These are phyloP conservation scores for Globomyces pollinis-pini DNA, from an alignment of 192 early-diverging fungal genomes.

Conservation along the genomic window DNA sequence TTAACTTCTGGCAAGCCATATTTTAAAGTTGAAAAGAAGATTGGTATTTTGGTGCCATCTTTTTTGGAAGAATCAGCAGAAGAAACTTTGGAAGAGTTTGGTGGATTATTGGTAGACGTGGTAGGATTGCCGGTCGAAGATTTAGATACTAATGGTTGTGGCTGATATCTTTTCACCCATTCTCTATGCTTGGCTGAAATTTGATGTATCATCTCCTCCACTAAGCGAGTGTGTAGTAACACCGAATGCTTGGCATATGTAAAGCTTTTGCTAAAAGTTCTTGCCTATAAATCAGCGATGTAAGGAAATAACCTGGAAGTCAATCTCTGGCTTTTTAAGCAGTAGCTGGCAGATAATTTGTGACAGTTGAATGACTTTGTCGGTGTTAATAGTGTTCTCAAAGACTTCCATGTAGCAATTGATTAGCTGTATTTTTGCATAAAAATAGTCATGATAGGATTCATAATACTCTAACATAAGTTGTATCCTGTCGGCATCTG, in stretches of 20 bases:
- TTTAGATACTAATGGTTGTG: neutral
- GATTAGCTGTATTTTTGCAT: slow-evolving; percentile 41
- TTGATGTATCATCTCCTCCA: slow-evolving; percentile 16
- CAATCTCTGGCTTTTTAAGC: slow-evolving; percentile 27
- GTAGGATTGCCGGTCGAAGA: neutral
- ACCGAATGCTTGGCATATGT: slow-evolving; percentile 21
- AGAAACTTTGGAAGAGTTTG: too few relatives aligned
- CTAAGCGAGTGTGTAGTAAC: slow-evolving; percentile 24
- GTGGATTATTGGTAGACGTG: too few relatives aligned
- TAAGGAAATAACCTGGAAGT: too few relatives aligned
- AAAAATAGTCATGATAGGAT: slow-evolving; percentile 40
- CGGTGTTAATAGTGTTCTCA: slow-evolving; percentile 29
- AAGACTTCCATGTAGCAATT: slow-evolving; percentile 43
- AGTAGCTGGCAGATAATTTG: slow-evolving; percentile 38
- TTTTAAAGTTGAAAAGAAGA: slow-evolving; percentile 1
- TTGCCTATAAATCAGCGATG: slow-evolving; percentile 35
- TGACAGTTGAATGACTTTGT: slow-evolving; percentile 17
- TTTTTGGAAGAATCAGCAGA: too few relatives aligned
- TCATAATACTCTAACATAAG: slow-evolving; percentile 44
- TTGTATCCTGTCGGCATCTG: slow-evolving; percentile 36
- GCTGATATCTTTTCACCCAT: neutral
- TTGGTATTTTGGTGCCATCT: slow-evolving; percentile 24
- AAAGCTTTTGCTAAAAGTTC: slow-evolving; percentile 38
- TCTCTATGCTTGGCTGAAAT: neutral
- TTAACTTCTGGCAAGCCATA: neutral